Evolutionary conservation across 768 basidiomycete species (phyloP).

Genomic region (Polyporus arcularius): DNA sequence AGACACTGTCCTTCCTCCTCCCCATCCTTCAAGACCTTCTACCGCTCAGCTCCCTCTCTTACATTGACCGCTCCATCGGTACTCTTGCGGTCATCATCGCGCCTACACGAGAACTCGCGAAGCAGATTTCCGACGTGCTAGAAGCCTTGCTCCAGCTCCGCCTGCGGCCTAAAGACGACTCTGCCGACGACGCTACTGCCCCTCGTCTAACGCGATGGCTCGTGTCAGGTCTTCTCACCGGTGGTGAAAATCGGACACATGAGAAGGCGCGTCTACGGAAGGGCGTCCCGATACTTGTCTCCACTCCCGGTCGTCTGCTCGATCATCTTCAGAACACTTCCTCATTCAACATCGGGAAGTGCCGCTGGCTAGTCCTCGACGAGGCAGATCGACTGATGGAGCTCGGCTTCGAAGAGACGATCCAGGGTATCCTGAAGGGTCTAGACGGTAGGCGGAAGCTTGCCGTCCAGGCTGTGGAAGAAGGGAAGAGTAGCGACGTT

Average conservation of each 20-base stretch:
- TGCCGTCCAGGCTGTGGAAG: constrained; percentile 64
- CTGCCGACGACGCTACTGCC: constrained; percentile 46
- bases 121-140: constrained; percentile 96
- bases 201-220: constrained; percentile 82
- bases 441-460: constrained; percentile 82
- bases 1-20: constrained; percentile 90
- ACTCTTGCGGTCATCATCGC: constrained; percentile 94
- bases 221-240: constrained; percentile 89
- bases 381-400: constrained; percentile 99
- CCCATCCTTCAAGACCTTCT: constrained; percentile 95
- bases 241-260: constrained; percentile 91
- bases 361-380: constrained; percentile 94
- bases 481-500: constrained; percentile 69
- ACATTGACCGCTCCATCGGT: constrained; percentile 92
- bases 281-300: constrained; percentile 92
- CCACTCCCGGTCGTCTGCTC: constrained; percentile 91
- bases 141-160: constrained; percentile 79
- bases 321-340: constrained; percentile 97
- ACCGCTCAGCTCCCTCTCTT: constrained; percentile 84
- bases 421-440: constrained; percentile 84
- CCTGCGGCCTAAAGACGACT: constrained; percentile 58
- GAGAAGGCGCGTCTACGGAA: constrained; percentile 96
- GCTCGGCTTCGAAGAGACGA: constrained; percentile 95
- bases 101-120: constrained; percentile 93
- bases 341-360: constrained; percentile 90